A percentile compares a stretch with the other conserved stretches of the same genome.
phyloP scores from a whole-genome alignment of 176 grass and related monocot species.

The Melocanna baccifera region DNA sequence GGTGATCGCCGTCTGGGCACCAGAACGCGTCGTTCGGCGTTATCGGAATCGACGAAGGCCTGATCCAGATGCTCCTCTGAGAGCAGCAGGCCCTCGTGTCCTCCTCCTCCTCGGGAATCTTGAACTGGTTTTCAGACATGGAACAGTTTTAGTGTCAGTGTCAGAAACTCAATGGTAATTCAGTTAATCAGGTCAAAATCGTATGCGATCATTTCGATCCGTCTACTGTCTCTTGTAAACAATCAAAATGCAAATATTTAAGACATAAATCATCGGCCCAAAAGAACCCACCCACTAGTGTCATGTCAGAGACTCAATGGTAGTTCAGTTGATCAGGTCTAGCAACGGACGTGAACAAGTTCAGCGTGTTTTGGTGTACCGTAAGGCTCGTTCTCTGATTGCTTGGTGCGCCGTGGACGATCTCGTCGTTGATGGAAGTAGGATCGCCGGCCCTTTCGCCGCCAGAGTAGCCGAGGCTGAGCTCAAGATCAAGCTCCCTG shows the following conservation, averaged over 20 bases:
- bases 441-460: constrained; percentile 19
- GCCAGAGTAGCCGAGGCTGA: constrained; percentile 50
- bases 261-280: too few species aligned
- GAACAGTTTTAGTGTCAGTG: constrained; percentile 2
- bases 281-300: too few species aligned
- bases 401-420: background rate
- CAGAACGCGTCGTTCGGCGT: background rate
- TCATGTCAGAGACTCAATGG: background rate
- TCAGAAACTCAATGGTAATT: background rate
- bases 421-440: background rate
- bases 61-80: constrained; percentile 5
- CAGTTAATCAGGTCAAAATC: too few species aligned
- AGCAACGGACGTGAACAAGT: background rate
- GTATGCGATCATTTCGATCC: too few species aligned
- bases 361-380: background rate
- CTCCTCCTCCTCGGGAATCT: constrained; percentile 32
- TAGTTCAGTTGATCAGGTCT: background rate
- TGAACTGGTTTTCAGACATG: constrained; percentile 10
- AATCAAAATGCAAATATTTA: too few species aligned
- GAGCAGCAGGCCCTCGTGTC: background rate
- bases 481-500: constrained; percentile 50
- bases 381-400: constrained; percentile 27
- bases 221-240: too few species aligned
- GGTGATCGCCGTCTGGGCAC: background rate
- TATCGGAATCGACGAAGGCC: background rate